Conservation (phyloP, 768 basidiomycete species). For the Lactarius pseudohatsudake region DNA sequence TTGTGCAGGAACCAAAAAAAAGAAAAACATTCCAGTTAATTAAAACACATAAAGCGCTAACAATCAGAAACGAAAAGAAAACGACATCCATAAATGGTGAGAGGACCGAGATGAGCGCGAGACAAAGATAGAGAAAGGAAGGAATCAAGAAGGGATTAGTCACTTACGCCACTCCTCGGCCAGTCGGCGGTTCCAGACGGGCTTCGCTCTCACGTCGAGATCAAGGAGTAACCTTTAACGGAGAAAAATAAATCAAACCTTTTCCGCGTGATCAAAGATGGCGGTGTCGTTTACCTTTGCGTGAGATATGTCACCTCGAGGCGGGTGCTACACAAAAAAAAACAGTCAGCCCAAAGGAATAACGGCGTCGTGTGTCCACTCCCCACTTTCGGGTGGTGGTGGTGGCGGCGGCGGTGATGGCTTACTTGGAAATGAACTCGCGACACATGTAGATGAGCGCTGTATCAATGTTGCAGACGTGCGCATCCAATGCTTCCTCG, state of each 20-base stretch:
- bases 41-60: background rate
- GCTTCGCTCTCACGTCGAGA: conserved; percentile 45
- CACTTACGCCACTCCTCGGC: conserved; percentile 79
- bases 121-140: background rate
- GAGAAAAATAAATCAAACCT: conserved; percentile 10
- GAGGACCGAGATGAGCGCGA: background rate
- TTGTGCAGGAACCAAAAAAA: conserved; percentile 2
- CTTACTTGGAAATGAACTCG: conserved; percentile 29
- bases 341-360: background rate
- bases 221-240: conserved; percentile 49
- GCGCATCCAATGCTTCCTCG: conserved; percentile 64
- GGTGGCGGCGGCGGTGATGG: background rate
- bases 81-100: conserved; percentile 5
- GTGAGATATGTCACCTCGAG: conserved; percentile 29
- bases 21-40: background rate
- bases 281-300: conserved; percentile 19
- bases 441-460: conserved; percentile 40
- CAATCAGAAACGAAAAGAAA: background rate
- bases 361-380: background rate
- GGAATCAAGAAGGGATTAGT: background rate
- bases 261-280: background rate
- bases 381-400: background rate
- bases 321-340: conserved; percentile 20
- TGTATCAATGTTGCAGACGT: conserved; percentile 70
- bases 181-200: conserved; percentile 66